These are phyloP conservation scores for Sungouiella thailandica DNA, from an alignment of 805 yeast species.

Conservation along the genomic window DNA sequence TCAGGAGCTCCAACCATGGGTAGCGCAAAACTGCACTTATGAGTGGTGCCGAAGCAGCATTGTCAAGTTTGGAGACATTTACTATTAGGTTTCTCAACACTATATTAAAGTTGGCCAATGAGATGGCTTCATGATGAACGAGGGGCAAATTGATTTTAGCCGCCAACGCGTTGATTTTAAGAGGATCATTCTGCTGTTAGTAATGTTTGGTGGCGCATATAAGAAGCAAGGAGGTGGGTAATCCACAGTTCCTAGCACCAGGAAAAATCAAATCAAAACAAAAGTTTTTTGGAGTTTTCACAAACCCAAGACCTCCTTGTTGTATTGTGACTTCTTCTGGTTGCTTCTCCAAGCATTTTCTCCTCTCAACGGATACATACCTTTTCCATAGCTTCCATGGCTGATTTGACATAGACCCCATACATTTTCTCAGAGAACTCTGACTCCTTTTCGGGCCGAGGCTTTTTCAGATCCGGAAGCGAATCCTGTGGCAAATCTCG, in stretches of 20 bases:
- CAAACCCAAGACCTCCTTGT: too few relatives aligned
- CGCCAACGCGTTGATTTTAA: slow-evolving; percentile 56
- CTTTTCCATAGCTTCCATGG: slow-evolving; percentile 64
- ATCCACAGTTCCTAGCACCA: too few relatives aligned
- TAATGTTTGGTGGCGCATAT: too few relatives aligned
- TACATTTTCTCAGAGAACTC: slow-evolving; percentile 37
- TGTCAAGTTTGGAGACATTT: slow-evolving; percentile 66
- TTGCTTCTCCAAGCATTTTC: too few relatives aligned
- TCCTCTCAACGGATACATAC: too few relatives aligned
- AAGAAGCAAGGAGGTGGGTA: too few relatives aligned
- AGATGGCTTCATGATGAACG: slow-evolving; percentile 49
- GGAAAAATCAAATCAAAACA: too few relatives aligned
- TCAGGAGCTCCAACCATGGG: slow-evolving; percentile 53
- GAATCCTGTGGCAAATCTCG: slow-evolving; percentile 17
- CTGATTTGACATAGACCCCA: slow-evolving; percentile 51
- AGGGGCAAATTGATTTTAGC: slow-evolving; percentile 53
- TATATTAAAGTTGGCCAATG: slow-evolving; percentile 46
- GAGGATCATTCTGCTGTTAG: slow-evolving; percentile 35
- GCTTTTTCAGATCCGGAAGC: slow-evolving; percentile 15
- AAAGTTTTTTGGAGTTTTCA: too few relatives aligned
- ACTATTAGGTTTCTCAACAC: slow-evolving; percentile 56
- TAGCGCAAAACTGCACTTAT: slow-evolving; percentile 60
- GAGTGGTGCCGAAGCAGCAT: slow-evolving; percentile 45
- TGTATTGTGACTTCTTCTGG: too few relatives aligned
- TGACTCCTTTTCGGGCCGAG: slow-evolving; percentile 12